Conservation (phyloP, 768 basidiomycete species). For the Xerocomellus chrysenteron region DNA sequence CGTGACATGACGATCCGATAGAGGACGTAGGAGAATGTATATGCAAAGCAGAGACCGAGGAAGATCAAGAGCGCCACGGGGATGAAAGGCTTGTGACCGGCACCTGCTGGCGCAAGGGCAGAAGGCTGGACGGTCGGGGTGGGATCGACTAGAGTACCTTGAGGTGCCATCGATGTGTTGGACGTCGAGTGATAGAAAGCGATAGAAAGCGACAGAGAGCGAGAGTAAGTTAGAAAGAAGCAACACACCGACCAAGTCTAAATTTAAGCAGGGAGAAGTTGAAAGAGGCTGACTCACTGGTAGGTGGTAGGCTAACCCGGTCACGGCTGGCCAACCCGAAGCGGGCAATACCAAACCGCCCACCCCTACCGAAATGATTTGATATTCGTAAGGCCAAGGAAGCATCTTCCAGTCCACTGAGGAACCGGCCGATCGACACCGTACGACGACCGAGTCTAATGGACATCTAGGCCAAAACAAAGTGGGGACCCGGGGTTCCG, state of each 20-base stretch:
- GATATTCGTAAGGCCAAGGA: background rate
- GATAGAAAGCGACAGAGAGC: constrained; percentile 10
- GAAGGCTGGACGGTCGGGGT: constrained; percentile 1
- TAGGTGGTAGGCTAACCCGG: background rate
- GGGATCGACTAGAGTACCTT: constrained; percentile 9
- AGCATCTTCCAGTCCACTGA: background rate
- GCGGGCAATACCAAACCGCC: background rate
- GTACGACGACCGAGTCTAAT: too few species aligned
- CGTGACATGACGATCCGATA: constrained; percentile 26
- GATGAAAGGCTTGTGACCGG: constrained; percentile 8
- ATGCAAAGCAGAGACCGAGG: constrained; percentile 27
- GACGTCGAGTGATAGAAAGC: background rate
- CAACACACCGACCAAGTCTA: background rate
- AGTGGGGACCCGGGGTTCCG: too few species aligned
- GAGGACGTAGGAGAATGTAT: constrained; percentile 26
- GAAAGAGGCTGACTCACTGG: constrained; percentile 24
- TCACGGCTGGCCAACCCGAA: constrained; percentile 8
- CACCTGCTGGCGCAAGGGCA: background rate
- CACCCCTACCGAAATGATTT: background rate
- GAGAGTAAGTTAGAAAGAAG: constrained; percentile 13
- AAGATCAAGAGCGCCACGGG: constrained; percentile 23
- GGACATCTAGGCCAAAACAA: background rate
- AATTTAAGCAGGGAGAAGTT: constrained; percentile 5
- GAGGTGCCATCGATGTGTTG: constrained; percentile 24
- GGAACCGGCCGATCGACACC: background rate